Evolutionary conservation across 2,329 filamentous ascomycete species (phyloP).

Genomic region (Chaetomium sp.): DNA sequence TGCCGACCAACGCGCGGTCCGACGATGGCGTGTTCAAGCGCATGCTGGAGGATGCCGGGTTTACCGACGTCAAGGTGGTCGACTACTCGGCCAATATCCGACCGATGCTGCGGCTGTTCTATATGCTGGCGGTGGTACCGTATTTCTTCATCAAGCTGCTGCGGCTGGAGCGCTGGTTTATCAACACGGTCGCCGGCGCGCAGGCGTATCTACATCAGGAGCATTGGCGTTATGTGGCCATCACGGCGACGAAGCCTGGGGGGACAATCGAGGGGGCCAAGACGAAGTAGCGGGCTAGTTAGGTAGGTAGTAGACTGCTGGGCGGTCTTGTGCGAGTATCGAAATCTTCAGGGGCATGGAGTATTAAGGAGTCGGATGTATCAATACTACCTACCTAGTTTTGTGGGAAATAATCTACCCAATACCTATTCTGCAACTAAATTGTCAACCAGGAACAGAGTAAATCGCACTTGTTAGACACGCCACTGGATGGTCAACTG

Average conservation of each 20-base stretch:
- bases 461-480: no score
- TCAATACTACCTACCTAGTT: no score
- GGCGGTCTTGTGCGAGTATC: no score
- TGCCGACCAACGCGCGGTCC: conserved; percentile 49
- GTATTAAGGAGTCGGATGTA: neutral
- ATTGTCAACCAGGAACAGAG: no score
- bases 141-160: conserved; percentile 49
- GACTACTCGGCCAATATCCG: conserved; percentile 51
- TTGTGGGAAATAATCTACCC: neutral
- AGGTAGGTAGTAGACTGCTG: neutral
- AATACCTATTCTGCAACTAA: no score
- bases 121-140: conserved; percentile 48
- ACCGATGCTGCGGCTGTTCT: conserved; percentile 54
- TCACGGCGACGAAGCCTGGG: conserved; percentile 44
- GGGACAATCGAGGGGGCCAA: conserved; percentile 16
- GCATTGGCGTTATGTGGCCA: conserved; percentile 42
- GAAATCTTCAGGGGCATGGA: neutral
- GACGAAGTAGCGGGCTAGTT: conserved; percentile 2
- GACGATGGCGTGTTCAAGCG: conserved; percentile 44
- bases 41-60: conserved; percentile 49
- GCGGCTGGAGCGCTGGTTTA: conserved; percentile 48
- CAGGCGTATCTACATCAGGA: conserved; percentile 40
- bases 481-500: no score
- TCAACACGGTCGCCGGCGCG: conserved; percentile 52
- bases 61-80: conserved; percentile 47